phyloP scores from a whole-genome alignment of 2,329 filamentous ascomycete species.

The Fusarium citri region DNA sequence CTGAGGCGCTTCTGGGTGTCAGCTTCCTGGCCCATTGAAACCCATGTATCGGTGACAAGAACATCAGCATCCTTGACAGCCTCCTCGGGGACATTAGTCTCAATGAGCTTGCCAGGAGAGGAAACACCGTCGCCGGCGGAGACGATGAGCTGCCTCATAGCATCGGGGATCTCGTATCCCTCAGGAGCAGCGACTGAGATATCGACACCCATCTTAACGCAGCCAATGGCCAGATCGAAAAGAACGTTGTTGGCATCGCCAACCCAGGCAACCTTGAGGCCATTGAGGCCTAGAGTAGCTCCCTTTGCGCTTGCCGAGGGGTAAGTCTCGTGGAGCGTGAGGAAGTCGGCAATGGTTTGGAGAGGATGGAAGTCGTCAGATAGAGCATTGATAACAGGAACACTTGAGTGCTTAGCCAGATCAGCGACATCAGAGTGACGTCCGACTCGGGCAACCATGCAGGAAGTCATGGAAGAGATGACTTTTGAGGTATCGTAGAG shows the following conservation, averaged over 20 bases:
- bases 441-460: constrained; percentile 83
- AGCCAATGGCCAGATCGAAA: constrained; percentile 90
- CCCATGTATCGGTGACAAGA: constrained; percentile 96
- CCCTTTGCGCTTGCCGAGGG: constrained; percentile 57
- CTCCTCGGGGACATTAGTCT: constrained; percentile 85
- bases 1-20: constrained; percentile 81
- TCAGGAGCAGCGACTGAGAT: constrained; percentile 87
- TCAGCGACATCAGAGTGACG: constrained; percentile 79
- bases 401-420: constrained; percentile 77
- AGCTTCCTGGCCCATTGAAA: constrained; percentile 96
- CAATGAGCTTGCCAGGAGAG: constrained; percentile 73
- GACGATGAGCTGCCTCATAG: constrained; percentile 79
- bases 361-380: constrained; percentile 94
- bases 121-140: constrained; percentile 68
- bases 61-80: constrained; percentile 88
- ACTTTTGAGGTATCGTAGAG: constrained; percentile 92
- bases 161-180: constrained; percentile 82
- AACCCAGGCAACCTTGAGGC: constrained; percentile 93
- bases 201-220: constrained; percentile 86
- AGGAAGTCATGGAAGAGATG: constrained; percentile 92
- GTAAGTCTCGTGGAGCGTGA: constrained; percentile 87
- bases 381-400: constrained; percentile 88
- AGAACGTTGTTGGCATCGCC: constrained; percentile 98
- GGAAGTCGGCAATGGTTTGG: constrained; percentile 92
- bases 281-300: constrained; percentile 74